phyloP scores from a whole-genome alignment of 176 grass and related monocot species.

The Hordeum vulgare region MorexV3_pseudomolecules_assembly NC_058520.1:607344010-607344509 shows the following conservation, averaged over 20 bases:
- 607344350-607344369: neutral
- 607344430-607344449: conserved; percentile 21
- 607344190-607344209: conserved; percentile 73
- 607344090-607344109: conserved; percentile 37
- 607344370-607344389: conserved; percentile 23
- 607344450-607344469: conserved; percentile 55
- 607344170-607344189: conserved; percentile 45
- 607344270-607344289: conserved; percentile 30
- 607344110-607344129: conserved; percentile 28
- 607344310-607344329: conserved; percentile 23
- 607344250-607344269: conserved; percentile 15
- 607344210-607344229: conserved; percentile 51
- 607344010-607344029: conserved; percentile 43
- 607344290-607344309: neutral
- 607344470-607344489: conserved; percentile 48
- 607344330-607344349: neutral
- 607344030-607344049: conserved; percentile 83
- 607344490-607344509: conserved; percentile 48
- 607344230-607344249: conserved; percentile 32
- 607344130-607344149: conserved; percentile 31
- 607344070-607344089: conserved; percentile 29
- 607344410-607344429: conserved; percentile 53
- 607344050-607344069: conserved; percentile 49
- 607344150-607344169: conserved; percentile 51
- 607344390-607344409: conserved; percentile 28